A percentile compares a stretch with the other conserved stretches of the same genome.
Conservation (phyloP, 257 asterid species). For the Apocynum venetum region DNA sequence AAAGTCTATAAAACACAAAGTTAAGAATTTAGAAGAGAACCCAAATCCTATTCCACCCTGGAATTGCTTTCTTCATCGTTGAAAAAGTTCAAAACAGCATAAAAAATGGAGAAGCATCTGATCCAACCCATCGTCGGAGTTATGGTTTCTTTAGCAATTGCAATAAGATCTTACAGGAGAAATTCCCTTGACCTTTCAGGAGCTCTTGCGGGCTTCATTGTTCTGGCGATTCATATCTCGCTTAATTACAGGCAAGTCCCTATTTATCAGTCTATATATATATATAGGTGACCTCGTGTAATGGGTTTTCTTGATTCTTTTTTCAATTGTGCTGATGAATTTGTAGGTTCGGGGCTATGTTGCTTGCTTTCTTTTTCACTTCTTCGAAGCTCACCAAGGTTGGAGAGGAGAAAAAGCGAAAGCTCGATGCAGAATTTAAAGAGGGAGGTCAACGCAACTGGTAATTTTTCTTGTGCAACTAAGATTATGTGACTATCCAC, state of each 20-base stretch:
- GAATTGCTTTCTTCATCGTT: neutral
- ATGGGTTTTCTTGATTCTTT: neutral
- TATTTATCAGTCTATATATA: neutral
- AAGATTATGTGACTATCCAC: neutral
- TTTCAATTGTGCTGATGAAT: neutral
- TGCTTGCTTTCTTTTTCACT: constrained; percentile 71
- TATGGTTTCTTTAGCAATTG: constrained; percentile 47
- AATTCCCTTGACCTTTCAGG: constrained; percentile 85
- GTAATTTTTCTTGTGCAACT: constrained; percentile 28
- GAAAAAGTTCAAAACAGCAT: neutral
- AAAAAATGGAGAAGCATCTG: constrained; percentile 37
- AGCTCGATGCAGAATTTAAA: constrained; percentile 78
- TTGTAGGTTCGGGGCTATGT: constrained; percentile 66
- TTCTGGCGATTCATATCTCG: constrained; percentile 71
- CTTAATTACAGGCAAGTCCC: constrained; percentile 60
- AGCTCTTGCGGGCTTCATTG: constrained; percentile 65
- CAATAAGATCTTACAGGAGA: constrained; percentile 54
- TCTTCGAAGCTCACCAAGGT: constrained; percentile 75
- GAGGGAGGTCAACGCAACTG: constrained; percentile 99
- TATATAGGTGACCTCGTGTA: neutral
- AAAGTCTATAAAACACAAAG: neutral
- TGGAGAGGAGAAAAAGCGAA: constrained; percentile 74
- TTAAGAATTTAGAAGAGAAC: neutral
- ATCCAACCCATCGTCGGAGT: constrained; percentile 53
- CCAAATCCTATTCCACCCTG: neutral